Evolutionary conservation across 2,329 filamentous ascomycete genomes (phyloP), one percentile per base, ranked within the genome.

Genomic region (Verticillium alfalfae): DNA sequence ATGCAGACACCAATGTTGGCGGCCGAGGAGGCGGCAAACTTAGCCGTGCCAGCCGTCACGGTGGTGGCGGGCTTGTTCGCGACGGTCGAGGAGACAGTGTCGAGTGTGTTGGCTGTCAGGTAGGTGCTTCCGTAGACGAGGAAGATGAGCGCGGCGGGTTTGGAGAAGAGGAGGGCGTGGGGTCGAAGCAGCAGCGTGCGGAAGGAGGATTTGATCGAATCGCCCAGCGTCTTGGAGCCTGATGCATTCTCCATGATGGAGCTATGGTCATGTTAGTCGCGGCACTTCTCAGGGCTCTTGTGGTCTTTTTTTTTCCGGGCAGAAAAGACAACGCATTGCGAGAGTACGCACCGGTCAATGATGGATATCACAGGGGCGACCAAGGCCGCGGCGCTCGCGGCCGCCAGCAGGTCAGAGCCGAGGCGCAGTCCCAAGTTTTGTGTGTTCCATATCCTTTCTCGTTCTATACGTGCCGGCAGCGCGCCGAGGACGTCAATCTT

Each of bases 91-190:
- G 87, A 79, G 57, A 86, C 74, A 0, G 94, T 97, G 78, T 98
- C 94, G 72, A 97, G 86, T 13, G 84, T 78, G 79, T 97, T 97
- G 66, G 94, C 93, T 1, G 91, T 92, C 13, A 95, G 78, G 79
- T 97, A 97, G 63, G 94, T 98, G 67, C 91, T 89, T 64, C 88
- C 91, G 81, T 97, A 98, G 54, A 96, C 81, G 75, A 85, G 79
- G 76, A 86, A 83, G 71, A 93, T 88, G 66, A 92, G 82, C 56
- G 79, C 85, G 68, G 90, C 89, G 1, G 90, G 89, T 63, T 84
- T 85, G 58, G 86, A 86, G 71, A 86, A 75, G 66, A 92, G 69
- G 68, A 90, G 80, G 31, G 74, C 69, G 62, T 87, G 86, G 0
- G 90, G 90, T 9, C 79, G 81, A n/a, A 79, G 67, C 62, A 90